Evolutionary conservation across 805 yeast genomes (phyloP), one percentile per base, ranked within the genome.

Genomic region (Saccharomycopsis schoenii): DNA sequence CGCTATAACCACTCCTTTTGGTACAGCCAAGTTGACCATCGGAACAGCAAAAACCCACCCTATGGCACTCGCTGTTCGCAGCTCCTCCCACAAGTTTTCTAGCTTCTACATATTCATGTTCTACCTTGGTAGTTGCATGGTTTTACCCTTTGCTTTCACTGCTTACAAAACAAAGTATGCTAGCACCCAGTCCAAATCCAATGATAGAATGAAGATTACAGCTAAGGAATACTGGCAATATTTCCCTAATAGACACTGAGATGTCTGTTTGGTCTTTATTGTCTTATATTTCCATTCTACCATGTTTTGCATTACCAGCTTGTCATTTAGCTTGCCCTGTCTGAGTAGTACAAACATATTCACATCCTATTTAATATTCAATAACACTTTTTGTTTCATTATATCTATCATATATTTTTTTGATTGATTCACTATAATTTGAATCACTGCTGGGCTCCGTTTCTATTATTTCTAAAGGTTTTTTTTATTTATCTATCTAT

Each of bases 81-180:
- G 29, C 37, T 58, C 59, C 15, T 58, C 60, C 17, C 24, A 51
- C 15, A 47, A 21, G 21, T 21, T 24, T 24, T 47, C 52, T 34
- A 47, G 25, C 21, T 47, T 47, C 40, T 39, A 50, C 58, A 51
- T 60, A 1, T 43, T 57, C 24, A 39, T 62, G 21, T 36, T 58
- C 42, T 62, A 62, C 56, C 42, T 62, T 29, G 63, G 58, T 8
- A 43, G 65, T n/a, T 65, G 65, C 41, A 50, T 62, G 57, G 59
- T 61, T 19, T 58, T 60, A n/a, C 65, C 65, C 8, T 62, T 62
- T 58, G 62, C 60, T 15, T 60, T 60, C 42, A 60, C 65, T 15
- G 62, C 62, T 14, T 62, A 62, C 64, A 62, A 62, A 43, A 62
- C 63, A 11, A 47, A 47, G n/a, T 21, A 47, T n/a, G 19, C 52